Evolutionary conservation across 2,329 filamentous ascomycete genomes (phyloP).

Genomic region (Exophiala sp.): DNA sequence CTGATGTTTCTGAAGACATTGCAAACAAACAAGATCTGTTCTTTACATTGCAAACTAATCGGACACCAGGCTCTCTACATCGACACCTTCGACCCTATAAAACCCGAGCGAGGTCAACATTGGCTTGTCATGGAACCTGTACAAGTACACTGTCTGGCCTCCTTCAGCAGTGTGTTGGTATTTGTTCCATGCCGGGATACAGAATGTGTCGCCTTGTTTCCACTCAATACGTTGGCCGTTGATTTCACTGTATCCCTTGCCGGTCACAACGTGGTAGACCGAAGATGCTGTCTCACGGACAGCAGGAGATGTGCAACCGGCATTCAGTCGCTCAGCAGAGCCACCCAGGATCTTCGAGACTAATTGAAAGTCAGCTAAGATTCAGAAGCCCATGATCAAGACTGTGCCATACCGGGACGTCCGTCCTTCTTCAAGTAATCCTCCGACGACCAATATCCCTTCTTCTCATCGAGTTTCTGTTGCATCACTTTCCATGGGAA

Average conservation of each 20-base stretch:
- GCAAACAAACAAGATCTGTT: background rate
- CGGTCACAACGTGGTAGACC: constrained; percentile 53
- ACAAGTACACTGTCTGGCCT: constrained; percentile 43
- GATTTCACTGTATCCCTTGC: constrained; percentile 36
- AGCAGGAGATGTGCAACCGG: constrained; percentile 35
- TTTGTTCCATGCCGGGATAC: constrained; percentile 51
- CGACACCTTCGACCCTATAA: constrained; percentile 42
- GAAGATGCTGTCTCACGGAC: constrained; percentile 51
- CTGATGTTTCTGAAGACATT: background rate
- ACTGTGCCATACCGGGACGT: constrained; percentile 10
- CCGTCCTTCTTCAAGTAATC: constrained; percentile 38
- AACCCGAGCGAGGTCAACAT: constrained; percentile 53
- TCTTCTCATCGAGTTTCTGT: constrained; percentile 37
- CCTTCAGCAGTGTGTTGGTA: constrained; percentile 47
- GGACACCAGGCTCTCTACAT: constrained; percentile 42
- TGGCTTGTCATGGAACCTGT: constrained; percentile 52
- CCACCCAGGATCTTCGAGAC: constrained; percentile 45
- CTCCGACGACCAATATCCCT: constrained; percentile 31
- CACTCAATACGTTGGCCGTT: constrained; percentile 39
- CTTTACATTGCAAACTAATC: constrained; percentile 10
- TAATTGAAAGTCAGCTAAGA: background rate
- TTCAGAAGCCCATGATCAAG: too few species aligned
- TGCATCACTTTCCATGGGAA: constrained; percentile 52
- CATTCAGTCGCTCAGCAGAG: constrained; percentile 44
- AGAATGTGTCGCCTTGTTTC: constrained; percentile 51